These are phyloP conservation scores for Penicillium sp. DNA, from an alignment of 2,329 filamentous ascomycete species.

Conservation along the genomic window DNA sequence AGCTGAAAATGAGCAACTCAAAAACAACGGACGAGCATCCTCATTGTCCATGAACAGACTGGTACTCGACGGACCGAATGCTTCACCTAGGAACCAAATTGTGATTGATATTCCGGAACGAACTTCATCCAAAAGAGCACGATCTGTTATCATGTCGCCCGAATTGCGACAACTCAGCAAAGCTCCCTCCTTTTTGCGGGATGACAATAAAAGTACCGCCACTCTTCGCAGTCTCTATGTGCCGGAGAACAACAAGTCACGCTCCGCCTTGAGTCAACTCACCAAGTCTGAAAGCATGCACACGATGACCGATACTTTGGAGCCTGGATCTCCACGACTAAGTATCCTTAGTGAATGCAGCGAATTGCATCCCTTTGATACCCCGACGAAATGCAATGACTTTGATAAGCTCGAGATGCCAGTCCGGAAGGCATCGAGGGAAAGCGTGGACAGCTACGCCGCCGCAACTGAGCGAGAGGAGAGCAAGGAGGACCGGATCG, in stretches of 20 bases:
- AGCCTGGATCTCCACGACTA: slow-evolving; percentile 42
- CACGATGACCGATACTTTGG: slow-evolving; percentile 34
- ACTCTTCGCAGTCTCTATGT: slow-evolving; percentile 42
- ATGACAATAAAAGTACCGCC: slow-evolving; percentile 37
- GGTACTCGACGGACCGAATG: slow-evolving; percentile 27
- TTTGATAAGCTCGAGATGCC: slow-evolving; percentile 33
- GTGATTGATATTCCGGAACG: slow-evolving; percentile 41
- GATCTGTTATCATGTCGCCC: slow-evolving; percentile 25
- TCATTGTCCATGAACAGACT: slow-evolving; percentile 28
- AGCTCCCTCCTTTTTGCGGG: slow-evolving; percentile 43
- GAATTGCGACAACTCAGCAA: slow-evolving; percentile 31
- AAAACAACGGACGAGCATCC: slow-evolving; percentile 20
- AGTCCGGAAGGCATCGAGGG: slow-evolving; percentile 19
- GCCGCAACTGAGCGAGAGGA: slow-evolving; percentile 16
- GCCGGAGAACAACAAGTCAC: slow-evolving; percentile 30
- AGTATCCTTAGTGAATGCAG: slow-evolving; percentile 49
- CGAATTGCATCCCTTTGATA: slow-evolving; percentile 39
- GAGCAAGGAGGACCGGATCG: slow-evolving; percentile 27
- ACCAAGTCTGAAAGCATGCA: slow-evolving; percentile 39
- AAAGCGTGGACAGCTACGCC: slow-evolving; percentile 19
- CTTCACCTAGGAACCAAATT: slow-evolving; percentile 26
- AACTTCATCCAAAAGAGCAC: slow-evolving; percentile 37
- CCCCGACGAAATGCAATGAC: slow-evolving; percentile 17
- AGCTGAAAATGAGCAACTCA: slow-evolving; percentile 38
- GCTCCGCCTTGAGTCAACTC: slow-evolving; percentile 27